These are phyloP conservation scores for Galeopsis tetrahit DNA, from an alignment of 257 asterid genomes.

Conservation along the genomic window DNA sequence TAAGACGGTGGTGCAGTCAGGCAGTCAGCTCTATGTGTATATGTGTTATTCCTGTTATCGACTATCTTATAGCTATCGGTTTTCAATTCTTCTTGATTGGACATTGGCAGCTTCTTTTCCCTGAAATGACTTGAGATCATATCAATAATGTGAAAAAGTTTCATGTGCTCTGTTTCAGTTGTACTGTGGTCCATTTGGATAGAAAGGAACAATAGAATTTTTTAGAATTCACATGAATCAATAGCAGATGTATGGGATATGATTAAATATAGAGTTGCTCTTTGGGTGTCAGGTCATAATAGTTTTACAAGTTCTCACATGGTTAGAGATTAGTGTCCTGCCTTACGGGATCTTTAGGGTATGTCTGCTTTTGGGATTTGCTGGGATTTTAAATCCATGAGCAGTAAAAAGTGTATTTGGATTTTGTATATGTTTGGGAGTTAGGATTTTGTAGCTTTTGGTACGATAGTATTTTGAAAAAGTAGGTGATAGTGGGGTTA, in stretches of 20 bases:
- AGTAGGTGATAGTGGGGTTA: background rate
- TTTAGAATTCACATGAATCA: background rate
- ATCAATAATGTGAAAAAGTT: conserved; percentile 22
- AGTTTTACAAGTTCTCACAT: background rate
- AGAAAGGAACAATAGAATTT: background rate
- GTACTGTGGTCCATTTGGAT: background rate
- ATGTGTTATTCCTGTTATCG: background rate
- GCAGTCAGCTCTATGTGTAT: conserved; percentile 10
- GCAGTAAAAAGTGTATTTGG: background rate
- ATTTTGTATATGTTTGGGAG: background rate
- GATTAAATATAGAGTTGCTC: background rate
- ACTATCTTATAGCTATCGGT: conserved; percentile 2
- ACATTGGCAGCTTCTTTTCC: conserved; percentile 14
- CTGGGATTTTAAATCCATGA: background rate
- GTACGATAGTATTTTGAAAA: background rate
- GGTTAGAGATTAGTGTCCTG: background rate
- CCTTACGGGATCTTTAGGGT: background rate
- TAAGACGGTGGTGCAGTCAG: conserved; percentile 9
- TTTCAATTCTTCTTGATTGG: conserved; percentile 16
- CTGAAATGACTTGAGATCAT: conserved; percentile 7
- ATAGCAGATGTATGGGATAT: background rate
- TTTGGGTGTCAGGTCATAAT: background rate
- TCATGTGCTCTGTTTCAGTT: conserved; percentile 24
- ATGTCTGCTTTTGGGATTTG: background rate
- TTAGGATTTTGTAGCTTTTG: background rate